Evolutionary conservation across 495 filamentous ascomycete genomes (phyloP).

Genomic region (Xylaria castorea): DNA sequence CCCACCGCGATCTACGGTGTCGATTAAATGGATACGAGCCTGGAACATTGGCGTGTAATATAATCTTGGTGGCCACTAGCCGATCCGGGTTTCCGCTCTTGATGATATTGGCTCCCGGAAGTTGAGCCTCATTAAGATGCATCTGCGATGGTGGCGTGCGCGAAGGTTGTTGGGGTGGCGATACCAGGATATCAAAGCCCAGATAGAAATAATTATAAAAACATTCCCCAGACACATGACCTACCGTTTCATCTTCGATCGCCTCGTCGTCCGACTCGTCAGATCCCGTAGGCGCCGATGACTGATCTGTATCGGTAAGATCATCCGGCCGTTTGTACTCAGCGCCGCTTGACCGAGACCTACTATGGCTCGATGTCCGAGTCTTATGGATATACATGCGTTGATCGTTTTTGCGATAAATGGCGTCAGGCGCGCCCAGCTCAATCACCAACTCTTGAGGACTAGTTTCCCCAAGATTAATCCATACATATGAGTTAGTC

Average conservation of each 20-base stretch:
- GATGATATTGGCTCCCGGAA: constrained; percentile 38
- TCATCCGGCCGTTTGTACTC: constrained; percentile 61
- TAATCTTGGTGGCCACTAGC: constrained; percentile 84
- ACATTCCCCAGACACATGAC: constrained; percentile 69
- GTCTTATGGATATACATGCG: constrained; percentile 86
- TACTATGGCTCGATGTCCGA: constrained; percentile 53
- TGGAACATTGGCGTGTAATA: constrained; percentile 92
- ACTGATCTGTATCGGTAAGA: constrained; percentile 81
- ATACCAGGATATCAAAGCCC: constrained; percentile 93
- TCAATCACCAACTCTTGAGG: constrained; percentile 89
- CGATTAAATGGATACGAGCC: constrained; percentile 97
- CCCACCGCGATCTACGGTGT: constrained; percentile 89
- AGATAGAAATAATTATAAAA: constrained; percentile 98
- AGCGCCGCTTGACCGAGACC: constrained; percentile 55
- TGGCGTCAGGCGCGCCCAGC: constrained; percentile 92
- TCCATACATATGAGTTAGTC: constrained; percentile 63
- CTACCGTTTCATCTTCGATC: constrained; percentile 54
- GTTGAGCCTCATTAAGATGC: constrained; percentile 29
- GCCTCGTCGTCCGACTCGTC: constrained; percentile 79
- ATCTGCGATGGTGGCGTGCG: constrained; percentile 65
- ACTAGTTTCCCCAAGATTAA: constrained; percentile 80
- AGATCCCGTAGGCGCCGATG: constrained; percentile 74
- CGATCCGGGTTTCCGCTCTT: constrained; percentile 56
- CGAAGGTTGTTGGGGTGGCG: constrained; percentile 70
- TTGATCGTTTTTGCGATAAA: constrained; percentile 91